Conservation (phyloP, 73 alveolate genomes). For the Paramecium biaurelia region DNA sequence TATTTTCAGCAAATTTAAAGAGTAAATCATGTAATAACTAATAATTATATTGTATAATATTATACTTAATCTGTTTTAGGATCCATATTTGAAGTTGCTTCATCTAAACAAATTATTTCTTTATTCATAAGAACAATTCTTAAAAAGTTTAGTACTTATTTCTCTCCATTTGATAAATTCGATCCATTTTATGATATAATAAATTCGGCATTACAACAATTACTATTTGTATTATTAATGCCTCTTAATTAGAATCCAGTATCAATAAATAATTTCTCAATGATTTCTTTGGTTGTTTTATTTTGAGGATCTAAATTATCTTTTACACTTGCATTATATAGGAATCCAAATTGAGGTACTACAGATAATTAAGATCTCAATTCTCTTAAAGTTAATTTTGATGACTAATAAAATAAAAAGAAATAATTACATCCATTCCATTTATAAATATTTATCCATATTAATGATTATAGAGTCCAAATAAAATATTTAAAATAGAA, state of each 20-base stretch:
- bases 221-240: background rate
- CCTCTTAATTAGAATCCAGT: slow-evolving; percentile 60
- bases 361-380: slow-evolving; percentile 75
- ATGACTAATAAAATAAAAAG: slow-evolving; percentile 23
- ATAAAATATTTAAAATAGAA: slow-evolving; percentile 73
- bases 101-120: slow-evolving; percentile 73
- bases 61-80: slow-evolving; percentile 72
- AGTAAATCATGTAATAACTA: slow-evolving; percentile 66
- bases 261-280: slow-evolving; percentile 57
- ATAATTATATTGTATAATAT: background rate
- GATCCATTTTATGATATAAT: slow-evolving; percentile 65
- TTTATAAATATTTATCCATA: slow-evolving; percentile 63
- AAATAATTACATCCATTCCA: slow-evolving; percentile 64
- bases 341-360: slow-evolving; percentile 78
- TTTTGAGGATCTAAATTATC: slow-evolving; percentile 85
- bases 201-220: slow-evolving; percentile 46
- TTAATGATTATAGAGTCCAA: slow-evolving; percentile 73
- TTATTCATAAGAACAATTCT: slow-evolving; percentile 71
- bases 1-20: slow-evolving; percentile 56
- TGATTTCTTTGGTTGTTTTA: slow-evolving; percentile 66
- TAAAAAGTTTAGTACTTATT: slow-evolving; percentile 70
- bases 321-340: slow-evolving; percentile 75
- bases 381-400: background rate
- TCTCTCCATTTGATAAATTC: slow-evolving; percentile 74
- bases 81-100: slow-evolving; percentile 79